Conservation (phyloP, 2,329 filamentous ascomycete species). For the Geosmithia putterillii region DNA sequence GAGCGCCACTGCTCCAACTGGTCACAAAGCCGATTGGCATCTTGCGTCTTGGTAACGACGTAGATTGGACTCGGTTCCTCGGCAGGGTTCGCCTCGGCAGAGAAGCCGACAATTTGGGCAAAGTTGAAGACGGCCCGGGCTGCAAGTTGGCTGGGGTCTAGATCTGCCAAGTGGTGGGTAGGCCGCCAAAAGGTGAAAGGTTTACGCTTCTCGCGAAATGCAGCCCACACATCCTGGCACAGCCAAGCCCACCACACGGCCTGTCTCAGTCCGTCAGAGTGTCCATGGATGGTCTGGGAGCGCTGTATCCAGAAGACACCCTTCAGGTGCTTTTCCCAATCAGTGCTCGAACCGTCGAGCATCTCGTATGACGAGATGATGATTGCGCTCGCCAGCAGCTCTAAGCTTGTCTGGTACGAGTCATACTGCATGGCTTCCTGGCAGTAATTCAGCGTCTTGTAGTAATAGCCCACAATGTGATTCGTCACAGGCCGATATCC, state of each 20-base stretch:
- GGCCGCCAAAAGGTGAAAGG: conserved; percentile 46
- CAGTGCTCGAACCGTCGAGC: conserved; percentile 42
- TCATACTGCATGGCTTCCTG: conserved; percentile 46
- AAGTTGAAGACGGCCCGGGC: no score
- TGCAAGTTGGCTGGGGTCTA: conserved; percentile 40
- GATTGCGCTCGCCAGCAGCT: conserved; percentile 45
- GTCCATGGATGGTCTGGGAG: conserved; percentile 45
- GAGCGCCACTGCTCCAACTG: no score
- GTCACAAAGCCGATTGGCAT: no score
- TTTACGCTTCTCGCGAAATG: conserved; percentile 42
- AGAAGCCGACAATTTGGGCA: no score
- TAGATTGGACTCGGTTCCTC: no score
- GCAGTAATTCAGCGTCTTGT: conserved; percentile 49
- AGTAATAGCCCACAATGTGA: no score
- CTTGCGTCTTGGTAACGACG: no score
- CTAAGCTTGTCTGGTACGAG: conserved; percentile 46
- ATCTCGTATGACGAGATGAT: conserved; percentile 54
- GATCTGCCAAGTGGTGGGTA: conserved; percentile 26
- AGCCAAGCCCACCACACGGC: conserved; percentile 55
- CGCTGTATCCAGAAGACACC: conserved; percentile 54
- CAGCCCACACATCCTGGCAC: conserved; percentile 50
- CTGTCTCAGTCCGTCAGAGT: conserved; percentile 38
- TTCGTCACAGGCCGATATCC: no score
- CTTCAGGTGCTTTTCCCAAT: conserved; percentile 48
- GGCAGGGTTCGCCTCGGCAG: no score